These are phyloP conservation scores for Pyrenophora seminiperda DNA, from an alignment of 2,329 filamentous ascomycete genomes.

Conservation along the genomic window DNA sequence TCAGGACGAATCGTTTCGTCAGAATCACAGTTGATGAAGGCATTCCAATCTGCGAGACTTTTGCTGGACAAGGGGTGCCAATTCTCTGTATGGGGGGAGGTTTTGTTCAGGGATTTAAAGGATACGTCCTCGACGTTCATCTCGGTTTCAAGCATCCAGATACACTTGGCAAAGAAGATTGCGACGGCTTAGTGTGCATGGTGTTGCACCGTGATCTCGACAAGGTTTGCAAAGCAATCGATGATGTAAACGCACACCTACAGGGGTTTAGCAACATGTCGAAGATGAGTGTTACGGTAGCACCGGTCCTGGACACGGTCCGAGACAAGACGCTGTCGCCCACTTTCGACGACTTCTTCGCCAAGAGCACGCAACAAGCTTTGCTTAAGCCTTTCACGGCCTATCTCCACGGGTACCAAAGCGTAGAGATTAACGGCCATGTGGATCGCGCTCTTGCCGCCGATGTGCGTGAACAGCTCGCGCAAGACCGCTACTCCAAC, in stretches of 20 bases:
- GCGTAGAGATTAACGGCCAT: conserved; percentile 11
- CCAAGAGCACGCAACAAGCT: conserved; percentile 19
- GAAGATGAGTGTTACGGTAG: conserved; percentile 14
- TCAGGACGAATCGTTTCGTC: conserved; percentile 27
- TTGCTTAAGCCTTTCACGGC: conserved; percentile 22
- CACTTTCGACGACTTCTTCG: conserved; percentile 20
- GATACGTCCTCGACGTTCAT: conserved; percentile 19
- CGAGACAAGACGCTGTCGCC: not conserved
- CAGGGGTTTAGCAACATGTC: conserved; percentile 7
- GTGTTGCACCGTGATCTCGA: conserved; percentile 21
- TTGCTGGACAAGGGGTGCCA: conserved; percentile 6
- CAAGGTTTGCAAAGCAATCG: conserved; percentile 15
- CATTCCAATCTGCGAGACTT: conserved; percentile 7
- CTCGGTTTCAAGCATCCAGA: not conserved
- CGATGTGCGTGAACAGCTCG: conserved; percentile 13
- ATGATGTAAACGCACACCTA: conserved; percentile 9
- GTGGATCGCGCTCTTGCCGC: conserved; percentile 14
- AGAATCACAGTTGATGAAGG: conserved; percentile 7
- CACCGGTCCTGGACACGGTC: not conserved
- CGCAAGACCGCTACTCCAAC: conserved; percentile 17
- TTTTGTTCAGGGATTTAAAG: conserved; percentile 12
- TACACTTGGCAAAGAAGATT: not conserved
- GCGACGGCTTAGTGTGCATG: too few species aligned
- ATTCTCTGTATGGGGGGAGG: conserved; percentile 8
- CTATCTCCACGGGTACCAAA: conserved; percentile 17